Conservation (phyloP, 371 early-diverging fungal genomes). For the Apophysomyces sp. region DNA sequence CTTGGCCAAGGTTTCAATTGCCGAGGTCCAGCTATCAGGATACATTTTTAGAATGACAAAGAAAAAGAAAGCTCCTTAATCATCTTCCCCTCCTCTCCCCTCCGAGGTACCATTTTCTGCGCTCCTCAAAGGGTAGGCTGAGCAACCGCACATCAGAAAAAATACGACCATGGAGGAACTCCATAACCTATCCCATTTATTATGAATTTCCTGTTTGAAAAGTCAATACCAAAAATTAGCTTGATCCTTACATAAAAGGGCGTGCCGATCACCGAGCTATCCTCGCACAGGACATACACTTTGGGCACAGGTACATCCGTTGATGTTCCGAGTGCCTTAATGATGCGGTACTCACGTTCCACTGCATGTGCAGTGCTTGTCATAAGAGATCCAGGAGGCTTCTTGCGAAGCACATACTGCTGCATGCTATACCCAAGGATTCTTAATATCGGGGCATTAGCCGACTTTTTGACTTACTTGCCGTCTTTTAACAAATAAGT, state of each 20-base stretch:
- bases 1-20: conserved; percentile 74
- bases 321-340: conserved; percentile 70
- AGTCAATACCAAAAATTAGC: neutral
- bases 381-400: conserved; percentile 85
- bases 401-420: conserved; percentile 86
- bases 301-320: conserved; percentile 88
- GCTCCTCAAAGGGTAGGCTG: conserved; percentile 54
- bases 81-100: too few species aligned
- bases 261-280: conserved; percentile 76
- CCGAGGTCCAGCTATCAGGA: conserved; percentile 62
- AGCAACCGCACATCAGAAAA: conserved; percentile 67
- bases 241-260: conserved; percentile 76
- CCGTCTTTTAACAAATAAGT: conserved; percentile 78
- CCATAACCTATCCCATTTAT: conserved; percentile 66
- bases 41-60: conserved; percentile 14
- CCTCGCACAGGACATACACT: conserved; percentile 83
- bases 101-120: conserved; percentile 55
- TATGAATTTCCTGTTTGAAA: neutral
- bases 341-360: conserved; percentile 85
- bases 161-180: conserved; percentile 88
- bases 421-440: conserved; percentile 31
- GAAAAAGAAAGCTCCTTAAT: neutral
- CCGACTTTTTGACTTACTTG: conserved; percentile 45
- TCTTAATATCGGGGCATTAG: neutral
- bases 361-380: conserved; percentile 90